Evolutionary conservation across 2,329 filamentous ascomycete species (phyloP).

Genomic region (Scedosporium dehoogii): DNA sequence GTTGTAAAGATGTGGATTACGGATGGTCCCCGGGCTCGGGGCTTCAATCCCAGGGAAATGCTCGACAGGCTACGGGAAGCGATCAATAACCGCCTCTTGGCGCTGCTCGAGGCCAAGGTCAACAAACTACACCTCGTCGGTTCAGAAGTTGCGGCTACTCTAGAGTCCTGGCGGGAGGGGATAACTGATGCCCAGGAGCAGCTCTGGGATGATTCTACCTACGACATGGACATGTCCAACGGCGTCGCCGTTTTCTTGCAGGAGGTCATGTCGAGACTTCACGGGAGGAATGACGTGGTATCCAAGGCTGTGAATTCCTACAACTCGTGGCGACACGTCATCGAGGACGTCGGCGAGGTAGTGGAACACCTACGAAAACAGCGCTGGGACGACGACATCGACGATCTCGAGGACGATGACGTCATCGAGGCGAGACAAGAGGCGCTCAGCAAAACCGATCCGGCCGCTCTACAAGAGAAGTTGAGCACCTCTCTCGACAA

Average conservation of each 20-base stretch:
- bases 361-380: constrained; percentile 57
- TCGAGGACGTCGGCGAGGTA: constrained; percentile 55
- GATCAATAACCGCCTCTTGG: constrained; percentile 58
- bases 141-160: constrained; percentile 49
- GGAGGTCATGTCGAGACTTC: constrained; percentile 56
- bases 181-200: constrained; percentile 38
- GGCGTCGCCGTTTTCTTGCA: constrained; percentile 61
- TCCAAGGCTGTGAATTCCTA: constrained; percentile 54
- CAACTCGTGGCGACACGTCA: constrained; percentile 60
- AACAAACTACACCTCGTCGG: constrained; percentile 55
- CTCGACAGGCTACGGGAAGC: constrained; percentile 57
- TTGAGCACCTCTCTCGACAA: constrained; percentile 45
- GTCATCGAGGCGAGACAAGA: constrained; percentile 56
- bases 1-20: constrained; percentile 69
- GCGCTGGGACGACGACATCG: constrained; percentile 66
- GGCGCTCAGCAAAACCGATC: constrained; percentile 63
- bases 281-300: constrained; percentile 62
- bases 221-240: constrained; percentile 54
- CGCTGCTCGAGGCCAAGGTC: constrained; percentile 54
- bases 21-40: constrained; percentile 52
- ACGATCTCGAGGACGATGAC: constrained; percentile 65
- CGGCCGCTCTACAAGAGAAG: constrained; percentile 48
- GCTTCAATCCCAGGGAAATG: constrained; percentile 58
- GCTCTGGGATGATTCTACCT: constrained; percentile 58
- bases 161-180: constrained; percentile 50